A percentile compares a stretch with the other conserved stretches of the same genome.
These are phyloP conservation scores for Nemania sp. DNA, from an alignment of 2,329 filamentous ascomycete species.

Conservation along the genomic window DNA sequence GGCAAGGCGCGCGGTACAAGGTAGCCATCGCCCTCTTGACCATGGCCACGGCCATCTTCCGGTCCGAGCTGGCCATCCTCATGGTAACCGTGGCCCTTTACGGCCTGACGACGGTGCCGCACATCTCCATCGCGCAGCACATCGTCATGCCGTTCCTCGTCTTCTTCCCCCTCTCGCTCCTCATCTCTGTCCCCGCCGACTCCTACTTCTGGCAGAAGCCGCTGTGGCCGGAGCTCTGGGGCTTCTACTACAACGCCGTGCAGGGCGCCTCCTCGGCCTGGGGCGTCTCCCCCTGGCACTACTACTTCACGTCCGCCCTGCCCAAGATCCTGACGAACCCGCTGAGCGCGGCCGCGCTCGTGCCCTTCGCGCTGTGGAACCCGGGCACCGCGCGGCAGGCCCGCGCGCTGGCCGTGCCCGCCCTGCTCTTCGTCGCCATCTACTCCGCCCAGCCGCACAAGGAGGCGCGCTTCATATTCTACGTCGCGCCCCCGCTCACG, in stretches of 20 bases:
- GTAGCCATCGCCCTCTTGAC: conserved; percentile 77
- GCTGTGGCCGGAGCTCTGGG: conserved; percentile 88
- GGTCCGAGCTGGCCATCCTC: conserved; percentile 84
- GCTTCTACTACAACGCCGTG: conserved; percentile 90
- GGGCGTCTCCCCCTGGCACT: conserved; percentile 85
- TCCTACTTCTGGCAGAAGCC: conserved; percentile 91
- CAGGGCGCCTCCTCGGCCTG: conserved; percentile 82
- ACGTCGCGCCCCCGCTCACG: conserved; percentile 80
- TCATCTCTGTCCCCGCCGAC: conserved; percentile 75
- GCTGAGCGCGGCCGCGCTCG: conserved; percentile 59
- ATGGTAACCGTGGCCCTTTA: conserved; percentile 70
- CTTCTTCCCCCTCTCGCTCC: conserved; percentile 69
- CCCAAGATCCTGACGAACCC: conserved; percentile 87
- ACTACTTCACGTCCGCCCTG: conserved; percentile 81
- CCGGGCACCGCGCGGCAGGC: conserved; percentile 51
- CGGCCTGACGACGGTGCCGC: conserved; percentile 55
- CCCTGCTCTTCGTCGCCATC: conserved; percentile 71
- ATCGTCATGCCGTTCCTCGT: conserved; percentile 69
- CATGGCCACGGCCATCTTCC: conserved; percentile 80
- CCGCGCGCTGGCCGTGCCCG: conserved; percentile 63
- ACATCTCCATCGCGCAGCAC: conserved; percentile 29
- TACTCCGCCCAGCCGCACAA: conserved; percentile 95
- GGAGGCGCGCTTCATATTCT: conserved; percentile 93
- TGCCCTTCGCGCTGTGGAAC: conserved; percentile 56
- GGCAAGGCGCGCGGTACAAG: conserved; percentile 54